Base-by-base conservation (phyloP, 179 eudicot genomes). In the Carnegiea gigantea region DNA sequence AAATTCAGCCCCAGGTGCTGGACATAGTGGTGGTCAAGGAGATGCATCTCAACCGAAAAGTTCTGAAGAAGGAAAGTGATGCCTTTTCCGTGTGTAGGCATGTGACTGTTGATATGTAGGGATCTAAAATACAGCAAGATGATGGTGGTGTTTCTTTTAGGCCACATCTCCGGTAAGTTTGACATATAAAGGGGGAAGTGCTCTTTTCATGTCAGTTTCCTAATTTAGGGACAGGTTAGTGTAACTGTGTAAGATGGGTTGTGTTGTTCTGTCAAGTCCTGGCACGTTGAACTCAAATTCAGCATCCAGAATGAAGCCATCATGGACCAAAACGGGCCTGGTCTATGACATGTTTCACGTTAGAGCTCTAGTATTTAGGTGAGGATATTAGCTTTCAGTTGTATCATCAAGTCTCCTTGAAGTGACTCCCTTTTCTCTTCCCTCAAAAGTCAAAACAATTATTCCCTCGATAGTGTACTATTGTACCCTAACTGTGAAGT, bases 121-220 rank as follows among this genome's bases (percentile, higher is more conserved):
- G 79, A 15, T 73, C 65, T 81, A 60, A 43, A 73, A 70, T 76
- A 82, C 68, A 76, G 57, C 73, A 71, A 76, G 80, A 82, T 48
- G 83, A 77, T 67, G 82, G 81, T 49, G 78, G 78, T 76, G 73
- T 65, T 75, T 73, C 38, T 64, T 26, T 36, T 28, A 67, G 70
- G 83, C 85, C 82, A 82, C 87, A 70, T 85, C 87, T 82, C 54
- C 68, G 82, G 82, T 78, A 81, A 74, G 87, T 79, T 77, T 81
- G 76, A 68, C 70, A 2, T 84, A 77, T n/a, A 9, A 23, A 62
- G 62, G 7, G 15, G 70, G 68, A 17, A 48, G 21, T 72, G n/a
- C 23, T 60, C 44, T 80, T 72, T 75, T 67, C 30, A n/a, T 48
- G 65, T 75, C 21, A 53, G 72, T 81, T 81, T 85, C 59, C 70